phyloP scores from a whole-genome alignment of 1,139 yeast genomes.

The Debaryomyces sp. region DNA sequence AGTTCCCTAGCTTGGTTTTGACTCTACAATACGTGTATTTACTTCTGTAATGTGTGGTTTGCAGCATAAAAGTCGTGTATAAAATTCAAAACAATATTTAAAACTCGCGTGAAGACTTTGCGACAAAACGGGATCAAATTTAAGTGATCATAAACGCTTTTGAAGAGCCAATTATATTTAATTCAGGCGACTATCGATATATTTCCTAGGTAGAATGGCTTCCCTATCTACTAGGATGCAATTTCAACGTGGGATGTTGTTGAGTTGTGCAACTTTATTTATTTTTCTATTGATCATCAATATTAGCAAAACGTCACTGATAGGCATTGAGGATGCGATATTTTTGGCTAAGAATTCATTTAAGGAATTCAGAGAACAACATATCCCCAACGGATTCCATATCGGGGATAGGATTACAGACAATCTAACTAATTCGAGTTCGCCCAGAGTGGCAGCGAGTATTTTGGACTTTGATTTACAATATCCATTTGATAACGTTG shows the following conservation, averaged over 20 bases:
- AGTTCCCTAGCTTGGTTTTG: too few relatives aligned
- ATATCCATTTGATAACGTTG: conserved; percentile 39
- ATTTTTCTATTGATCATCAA: conserved; percentile 11
- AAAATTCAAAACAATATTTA: neutral
- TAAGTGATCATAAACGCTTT: conserved; percentile 3
- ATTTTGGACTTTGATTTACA: conserved; percentile 28
- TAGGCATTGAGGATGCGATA: conserved; percentile 30
- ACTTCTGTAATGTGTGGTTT: neutral
- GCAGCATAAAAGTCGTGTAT: neutral
- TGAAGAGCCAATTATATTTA: neutral
- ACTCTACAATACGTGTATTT: too few relatives aligned
- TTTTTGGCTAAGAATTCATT: conserved; percentile 30
- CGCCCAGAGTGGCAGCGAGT: neutral
- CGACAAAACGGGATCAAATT: conserved; percentile 2
- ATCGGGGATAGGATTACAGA: conserved; percentile 3
- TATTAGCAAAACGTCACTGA: conserved; percentile 11
- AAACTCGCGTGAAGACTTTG: neutral
- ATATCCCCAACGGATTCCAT: conserved; percentile 12
- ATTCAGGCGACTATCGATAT: neutral
- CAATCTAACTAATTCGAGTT: neutral
- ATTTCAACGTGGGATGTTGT: conserved; percentile 17
- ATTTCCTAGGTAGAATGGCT: conserved; percentile 7
- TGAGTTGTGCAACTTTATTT: conserved; percentile 14
- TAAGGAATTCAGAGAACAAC: conserved; percentile 25
- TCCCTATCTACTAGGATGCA: conserved; percentile 11